A percentile compares a stretch with the other conserved stretches of the same genome.
These are phyloP conservation scores for Colletotrichum cuscutae DNA, from an alignment of 2,329 filamentous ascomycete genomes.

Conservation along the genomic window DNA sequence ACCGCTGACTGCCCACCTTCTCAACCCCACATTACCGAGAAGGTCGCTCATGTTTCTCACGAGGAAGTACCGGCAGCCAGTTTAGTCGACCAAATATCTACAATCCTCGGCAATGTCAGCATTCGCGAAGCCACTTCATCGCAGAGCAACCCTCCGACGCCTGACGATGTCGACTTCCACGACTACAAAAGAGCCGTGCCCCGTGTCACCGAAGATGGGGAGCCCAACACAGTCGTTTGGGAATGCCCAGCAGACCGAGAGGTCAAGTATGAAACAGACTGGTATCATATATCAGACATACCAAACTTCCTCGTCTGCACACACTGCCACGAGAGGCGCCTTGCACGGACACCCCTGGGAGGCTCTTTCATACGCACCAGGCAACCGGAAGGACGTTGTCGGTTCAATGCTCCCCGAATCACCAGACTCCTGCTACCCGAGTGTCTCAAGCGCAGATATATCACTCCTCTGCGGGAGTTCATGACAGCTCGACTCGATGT, in stretches of 20 bases:
- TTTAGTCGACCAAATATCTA: background rate
- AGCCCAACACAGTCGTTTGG: slow-evolving; percentile 38
- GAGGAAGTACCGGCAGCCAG: background rate
- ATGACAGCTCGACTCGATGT: slow-evolving; percentile 41
- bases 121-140: background rate
- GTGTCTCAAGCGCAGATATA: slow-evolving; percentile 40
- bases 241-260: slow-evolving; percentile 43
- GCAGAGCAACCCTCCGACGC: background rate
- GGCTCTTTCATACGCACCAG: slow-evolving; percentile 41
- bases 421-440: slow-evolving; percentile 47
- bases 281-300: slow-evolving; percentile 42
- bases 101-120: background rate
- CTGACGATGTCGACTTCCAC: slow-evolving; percentile 3
- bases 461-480: slow-evolving; percentile 42
- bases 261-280: slow-evolving; percentile 44
- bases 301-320: slow-evolving; percentile 51
- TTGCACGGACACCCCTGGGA: slow-evolving; percentile 44
- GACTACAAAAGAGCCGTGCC: slow-evolving; percentile 16
- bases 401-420: slow-evolving; percentile 46
- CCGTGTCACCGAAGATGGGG: slow-evolving; percentile 29
- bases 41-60: background rate
- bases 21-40: background rate
- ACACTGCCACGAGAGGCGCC: slow-evolving; percentile 51
- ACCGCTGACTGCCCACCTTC: background rate
- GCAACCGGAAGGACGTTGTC: slow-evolving; percentile 39